phyloP scores from a whole-genome alignment of 2,329 filamentous ascomycete genomes.

The Aspergillus carbonarius region DNA sequence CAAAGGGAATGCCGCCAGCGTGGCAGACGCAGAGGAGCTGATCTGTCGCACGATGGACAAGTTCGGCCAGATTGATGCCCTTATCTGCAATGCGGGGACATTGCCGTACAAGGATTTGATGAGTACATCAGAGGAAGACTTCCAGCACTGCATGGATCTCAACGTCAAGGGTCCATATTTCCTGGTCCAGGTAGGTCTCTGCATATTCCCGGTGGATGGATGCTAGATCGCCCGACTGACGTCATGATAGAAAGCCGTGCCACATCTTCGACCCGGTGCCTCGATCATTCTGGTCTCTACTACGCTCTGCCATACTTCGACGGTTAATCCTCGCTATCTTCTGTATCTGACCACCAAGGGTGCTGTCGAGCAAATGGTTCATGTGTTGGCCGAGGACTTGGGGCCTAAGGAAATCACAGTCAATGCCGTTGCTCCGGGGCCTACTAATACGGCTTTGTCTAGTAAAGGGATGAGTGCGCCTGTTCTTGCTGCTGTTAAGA shows the following conservation, averaged over 20 bases:
- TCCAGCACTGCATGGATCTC: constrained; percentile 48
- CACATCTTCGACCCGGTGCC: constrained; percentile 49
- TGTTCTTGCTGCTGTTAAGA: not conserved
- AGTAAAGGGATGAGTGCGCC: not conserved
- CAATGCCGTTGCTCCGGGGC: constrained; percentile 52
- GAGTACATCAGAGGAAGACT: constrained; percentile 50
- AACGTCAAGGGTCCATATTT: constrained; percentile 60
- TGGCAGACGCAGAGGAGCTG: constrained; percentile 48
- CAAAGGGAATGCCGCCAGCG: constrained; percentile 53
- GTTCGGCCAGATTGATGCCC: constrained; percentile 57
- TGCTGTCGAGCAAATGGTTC: constrained; percentile 58
- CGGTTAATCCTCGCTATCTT: constrained; percentile 46
- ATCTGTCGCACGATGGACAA: constrained; percentile 48
- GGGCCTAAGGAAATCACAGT: constrained; percentile 51
- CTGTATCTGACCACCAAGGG: constrained; percentile 58
- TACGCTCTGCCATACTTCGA: constrained; percentile 35
- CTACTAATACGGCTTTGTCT: constrained; percentile 29
- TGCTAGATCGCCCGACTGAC: not conserved
- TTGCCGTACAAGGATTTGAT: constrained; percentile 51
- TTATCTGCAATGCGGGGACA: constrained; percentile 56
- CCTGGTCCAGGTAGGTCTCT: constrained; percentile 34
- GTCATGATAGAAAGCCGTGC: constrained; percentile 46
- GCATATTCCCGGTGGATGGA: not conserved
- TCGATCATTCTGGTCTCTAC: constrained; percentile 54
- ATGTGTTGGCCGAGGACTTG: constrained; percentile 56